Percentiles rank a stretch among this genome's conserved stretches.
Conservation (phyloP, 139 green algal genomes). For the Eudorina sp. region DNA sequence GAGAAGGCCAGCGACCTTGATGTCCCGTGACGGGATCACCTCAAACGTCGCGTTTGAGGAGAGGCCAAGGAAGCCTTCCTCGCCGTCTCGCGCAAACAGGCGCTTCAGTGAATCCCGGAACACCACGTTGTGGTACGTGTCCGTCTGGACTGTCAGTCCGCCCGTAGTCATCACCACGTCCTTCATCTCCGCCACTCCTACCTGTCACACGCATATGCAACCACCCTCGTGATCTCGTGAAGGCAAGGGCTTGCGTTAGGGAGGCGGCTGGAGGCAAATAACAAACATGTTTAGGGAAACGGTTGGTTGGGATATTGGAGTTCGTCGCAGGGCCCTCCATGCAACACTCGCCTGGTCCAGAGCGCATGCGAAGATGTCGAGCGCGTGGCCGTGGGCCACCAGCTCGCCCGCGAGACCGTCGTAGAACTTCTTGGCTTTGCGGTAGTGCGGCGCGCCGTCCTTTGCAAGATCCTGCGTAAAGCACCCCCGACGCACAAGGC, state of each 20-base stretch:
- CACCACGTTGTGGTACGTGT: conserved; percentile 91
- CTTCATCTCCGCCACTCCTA: conserved; percentile 97
- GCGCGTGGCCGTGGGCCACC: conserved; percentile 87
- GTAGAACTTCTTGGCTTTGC: conserved; percentile 95
- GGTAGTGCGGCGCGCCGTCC: conserved; percentile 88
- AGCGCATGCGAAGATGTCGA: conserved; percentile 96
- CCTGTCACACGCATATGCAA: no score
- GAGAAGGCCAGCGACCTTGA: conserved; percentile 84
- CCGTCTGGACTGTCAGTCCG: conserved; percentile 91
- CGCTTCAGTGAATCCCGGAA: conserved; percentile 90
- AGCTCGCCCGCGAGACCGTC: conserved; percentile 84
- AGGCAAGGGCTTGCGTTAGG: no score
- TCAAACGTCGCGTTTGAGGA: conserved; percentile 87
- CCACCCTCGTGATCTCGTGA: no score
- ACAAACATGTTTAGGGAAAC: no score
- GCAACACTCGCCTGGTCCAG: conserved; percentile 96
- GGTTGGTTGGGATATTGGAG: no score
- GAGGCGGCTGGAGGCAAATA: no score
- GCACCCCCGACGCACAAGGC: no score
- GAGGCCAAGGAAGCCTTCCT: conserved; percentile 77
- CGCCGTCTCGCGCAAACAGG: conserved; percentile 76
- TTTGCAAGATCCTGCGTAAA: conserved; percentile 91
- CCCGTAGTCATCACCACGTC: conserved; percentile 87
- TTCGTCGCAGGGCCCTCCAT: no score
- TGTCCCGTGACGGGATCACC: conserved; percentile 74